These are phyloP conservation scores for Euphorbia pulcherrima DNA, from an alignment of 345 rosid species.

Conservation along the genomic window DNA sequence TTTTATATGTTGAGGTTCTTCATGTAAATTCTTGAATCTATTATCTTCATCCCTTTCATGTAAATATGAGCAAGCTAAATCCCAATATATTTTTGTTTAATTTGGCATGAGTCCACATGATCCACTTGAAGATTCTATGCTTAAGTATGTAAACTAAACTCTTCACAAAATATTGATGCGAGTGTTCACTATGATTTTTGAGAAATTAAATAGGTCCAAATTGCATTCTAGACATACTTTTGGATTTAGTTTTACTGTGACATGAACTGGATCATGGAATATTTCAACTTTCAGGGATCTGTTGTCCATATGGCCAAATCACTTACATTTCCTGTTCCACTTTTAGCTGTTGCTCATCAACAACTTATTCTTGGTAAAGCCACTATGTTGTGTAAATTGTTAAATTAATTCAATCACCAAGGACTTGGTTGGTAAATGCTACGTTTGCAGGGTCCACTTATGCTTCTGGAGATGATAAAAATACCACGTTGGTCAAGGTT, in stretches of 20 bases:
- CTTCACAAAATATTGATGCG: neutral
- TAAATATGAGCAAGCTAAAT: neutral
- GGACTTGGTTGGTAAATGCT: conserved; percentile 16
- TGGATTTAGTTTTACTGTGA: neutral
- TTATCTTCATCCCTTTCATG: neutral
- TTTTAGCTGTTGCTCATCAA: conserved; percentile 72
- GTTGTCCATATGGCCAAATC: conserved; percentile 67
- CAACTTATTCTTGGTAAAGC: conserved; percentile 70
- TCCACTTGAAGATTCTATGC: neutral
- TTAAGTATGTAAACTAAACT: neutral
- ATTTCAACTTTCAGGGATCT: conserved; percentile 48
- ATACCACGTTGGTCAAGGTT: conserved; percentile 60
- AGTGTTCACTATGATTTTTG: neutral
- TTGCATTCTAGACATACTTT: neutral
- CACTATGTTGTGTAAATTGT: conserved; percentile 4
- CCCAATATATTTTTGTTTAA: neutral
- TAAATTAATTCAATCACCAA: conserved; percentile 6
- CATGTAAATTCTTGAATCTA: neutral
- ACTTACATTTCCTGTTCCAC: conserved; percentile 74
- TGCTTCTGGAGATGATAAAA: conserved; percentile 38
- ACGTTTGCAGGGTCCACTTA: conserved; percentile 51
- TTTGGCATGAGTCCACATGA: neutral
- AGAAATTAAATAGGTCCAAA: neutral
- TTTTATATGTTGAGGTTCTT: neutral
- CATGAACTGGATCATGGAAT: conserved; percentile 16